Evolutionary conservation across 2,329 filamentous ascomycete species (phyloP), one percentile per base, ranked within the genome.

Genomic region (Laburnicola sp.): DNA sequence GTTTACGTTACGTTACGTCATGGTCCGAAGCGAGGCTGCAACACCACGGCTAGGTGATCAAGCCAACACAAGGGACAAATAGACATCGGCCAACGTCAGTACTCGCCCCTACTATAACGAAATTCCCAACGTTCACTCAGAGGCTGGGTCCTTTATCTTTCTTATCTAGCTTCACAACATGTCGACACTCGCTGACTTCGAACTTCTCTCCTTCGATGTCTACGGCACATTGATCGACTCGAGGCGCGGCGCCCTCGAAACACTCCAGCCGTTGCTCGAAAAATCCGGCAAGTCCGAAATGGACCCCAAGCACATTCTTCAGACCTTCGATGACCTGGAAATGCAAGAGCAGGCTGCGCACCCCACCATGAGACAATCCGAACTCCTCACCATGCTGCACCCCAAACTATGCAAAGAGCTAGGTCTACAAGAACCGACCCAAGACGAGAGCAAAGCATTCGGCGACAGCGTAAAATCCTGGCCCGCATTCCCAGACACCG

Each of bases 141-240:
- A n/a, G 8, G 3, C 9, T n/a, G n/a, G n/a, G n/a, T n/a, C n/a
- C n/a, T n/a, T n/a, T n/a, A n/a, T 7, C 35, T 9, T 21, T 9
- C 16, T 21, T 37, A 21, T 16, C 35, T 16, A 8, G 8, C 6
- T 37, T 16, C 35, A 5, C 36, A 43, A 49, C 35, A 71, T 71
- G 67, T 60, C 66, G n/a, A 69, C 64, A 31, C 65, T 74, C 27
- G 71, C 65, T 27, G 64, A 74, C 46, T 80, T 77, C 67, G 73
- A 72, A 23, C 72, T 82, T 53, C 81, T 90, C 43, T 85, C 84
- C 63, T 91, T 92, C 73, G 88, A 93, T 73, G 85, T 88, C 75
- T 92, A 89, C 70, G 88, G 88, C 69, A 93, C 89, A 0, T 80
- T 92, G 3, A 83, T 92, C 53, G 87, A 92, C 76, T 91, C 87